Percentiles rank a stretch among this genome's conserved stretches.
phyloP scores from a whole-genome alignment of 2,329 filamentous ascomycete species.

The Chlorencoelia australis region DNA sequence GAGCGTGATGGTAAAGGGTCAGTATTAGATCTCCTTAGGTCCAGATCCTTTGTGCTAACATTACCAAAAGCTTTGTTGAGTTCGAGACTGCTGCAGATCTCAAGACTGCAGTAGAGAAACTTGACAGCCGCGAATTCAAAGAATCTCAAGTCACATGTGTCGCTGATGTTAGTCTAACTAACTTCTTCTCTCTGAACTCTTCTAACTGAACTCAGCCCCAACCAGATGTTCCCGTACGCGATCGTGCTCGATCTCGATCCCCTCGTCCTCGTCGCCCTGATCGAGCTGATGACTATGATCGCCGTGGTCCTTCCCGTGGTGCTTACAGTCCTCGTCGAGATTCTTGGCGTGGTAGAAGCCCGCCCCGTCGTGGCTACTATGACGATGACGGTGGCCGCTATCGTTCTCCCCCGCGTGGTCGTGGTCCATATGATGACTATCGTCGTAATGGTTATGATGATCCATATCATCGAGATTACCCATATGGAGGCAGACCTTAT shows the following conservation, averaged over 20 bases:
- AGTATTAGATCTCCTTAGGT: constrained; percentile 29
- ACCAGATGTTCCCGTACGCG: constrained; percentile 60
- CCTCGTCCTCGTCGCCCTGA: constrained; percentile 58
- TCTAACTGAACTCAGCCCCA: constrained; percentile 49
- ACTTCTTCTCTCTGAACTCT: constrained; percentile 15
- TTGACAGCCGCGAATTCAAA: constrained; percentile 90
- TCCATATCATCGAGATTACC: constrained; percentile 61
- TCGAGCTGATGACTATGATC: constrained; percentile 72
- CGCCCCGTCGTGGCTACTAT: constrained; percentile 76
- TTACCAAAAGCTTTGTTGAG: constrained; percentile 73
- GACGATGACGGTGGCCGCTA: constrained; percentile 68
- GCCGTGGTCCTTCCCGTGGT: constrained; percentile 68
- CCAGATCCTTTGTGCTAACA: constrained; percentile 10
- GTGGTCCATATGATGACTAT: constrained; percentile 67
- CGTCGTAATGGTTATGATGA: constrained; percentile 64
- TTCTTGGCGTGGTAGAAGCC: constrained; percentile 81
- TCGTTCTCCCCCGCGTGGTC: constrained; percentile 67
- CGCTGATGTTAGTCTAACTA: constrained; percentile 59
- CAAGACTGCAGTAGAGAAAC: constrained; percentile 85
- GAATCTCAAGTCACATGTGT: constrained; percentile 75
- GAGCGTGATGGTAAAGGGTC: constrained; percentile 89
- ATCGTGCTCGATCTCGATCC: constrained; percentile 72
- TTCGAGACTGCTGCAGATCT: constrained; percentile 90
- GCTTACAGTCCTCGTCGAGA: constrained; percentile 77
- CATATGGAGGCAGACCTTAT: constrained; percentile 39